Conservation (phyloP, 345 rosid genomes). For the Arabidopsis suecica region DNA sequence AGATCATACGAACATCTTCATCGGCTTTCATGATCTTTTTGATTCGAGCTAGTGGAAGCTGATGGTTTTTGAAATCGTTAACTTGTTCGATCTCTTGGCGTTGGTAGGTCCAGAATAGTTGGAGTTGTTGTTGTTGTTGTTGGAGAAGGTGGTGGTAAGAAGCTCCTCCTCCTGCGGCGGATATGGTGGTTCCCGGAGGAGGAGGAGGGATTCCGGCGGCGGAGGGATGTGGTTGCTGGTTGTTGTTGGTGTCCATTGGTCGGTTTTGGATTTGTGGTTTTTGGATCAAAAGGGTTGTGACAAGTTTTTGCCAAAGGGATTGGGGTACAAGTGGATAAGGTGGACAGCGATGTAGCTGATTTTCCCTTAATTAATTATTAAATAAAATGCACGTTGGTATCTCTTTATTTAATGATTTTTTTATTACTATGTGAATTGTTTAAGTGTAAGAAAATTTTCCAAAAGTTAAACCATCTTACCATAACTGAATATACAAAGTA, state of each 20-base stretch:
- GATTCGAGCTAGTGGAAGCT: slow-evolving; percentile 91
- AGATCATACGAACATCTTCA: slow-evolving; percentile 98
- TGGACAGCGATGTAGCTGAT: slow-evolving; percentile 45
- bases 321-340: slow-evolving; percentile 42
- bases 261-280: slow-evolving; percentile 34
- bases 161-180: slow-evolving; percentile 46
- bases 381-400: too few species aligned
- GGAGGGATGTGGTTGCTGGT: slow-evolving; percentile 63
- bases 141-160: slow-evolving; percentile 84
- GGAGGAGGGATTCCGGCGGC: slow-evolving; percentile 49
- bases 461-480: too few species aligned
- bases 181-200: slow-evolving; percentile 40
- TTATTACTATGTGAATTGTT: too few species aligned
- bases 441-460: too few species aligned
- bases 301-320: slow-evolving; percentile 31
- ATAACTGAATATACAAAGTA: too few species aligned
- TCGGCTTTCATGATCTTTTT: slow-evolving; percentile 99
- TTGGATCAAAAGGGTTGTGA: slow-evolving; percentile 37
- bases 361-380: not conserved
- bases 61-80: slow-evolving; percentile 96
- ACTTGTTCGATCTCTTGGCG: slow-evolving; percentile 91
- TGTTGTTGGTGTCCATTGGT: slow-evolving; percentile 59
- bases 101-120: slow-evolving; percentile 91
- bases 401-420: too few species aligned
- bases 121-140: slow-evolving; percentile 92